Base-by-base conservation (phyloP, 257 asterid species). In the Dorcoceras hygrometricum region DNA sequence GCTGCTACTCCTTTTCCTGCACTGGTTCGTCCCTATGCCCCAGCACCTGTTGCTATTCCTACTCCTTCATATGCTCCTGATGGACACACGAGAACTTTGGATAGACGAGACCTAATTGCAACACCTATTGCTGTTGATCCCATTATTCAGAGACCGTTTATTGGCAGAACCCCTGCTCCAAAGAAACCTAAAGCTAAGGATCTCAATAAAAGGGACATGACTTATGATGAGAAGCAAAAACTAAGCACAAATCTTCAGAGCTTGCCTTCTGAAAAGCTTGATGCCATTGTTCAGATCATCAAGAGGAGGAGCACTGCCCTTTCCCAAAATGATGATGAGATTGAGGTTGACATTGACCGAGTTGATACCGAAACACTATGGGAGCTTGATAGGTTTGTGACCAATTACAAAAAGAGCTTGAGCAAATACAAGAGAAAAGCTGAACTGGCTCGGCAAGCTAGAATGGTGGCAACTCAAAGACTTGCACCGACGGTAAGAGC, bases 371-470 rank as follows among this genome's bases (percentile, higher is more conserved):
- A 93, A 81, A 89, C 98, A 11, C 87, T 93, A 23, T 93, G 98
- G 98, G 98, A 93, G 82, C 98, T 93, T 31, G 98, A 93, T 80
- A 84, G 98, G 71, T 89, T 93, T 67, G 97, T 93, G 68, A 89
- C 95, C 54, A 93, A 93, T 73, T 88, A 83, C 83, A 93, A 86
- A 77, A 92, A 92, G 85, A 76, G 93, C 80, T 74, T 92, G 83
- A 92, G 98, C 87, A 92, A 89, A 81, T 76, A 87, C 80, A 87
- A 84, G 83, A 84, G 95, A 75, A 92, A 84, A 73, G 97, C 97
- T 66, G 97, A 89, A 71, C 91, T 86, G 43, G 96, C 96, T 60
- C 87, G 68, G 36, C 95, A 81, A 79, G 83, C 86, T 20, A 80
- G 84, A 74, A 63, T 68, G 3, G 55, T 22, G 66, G 86, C 79